Conservation (phyloP, 1,139 yeast species). For the Saccharomyces pastorianus region DNA sequence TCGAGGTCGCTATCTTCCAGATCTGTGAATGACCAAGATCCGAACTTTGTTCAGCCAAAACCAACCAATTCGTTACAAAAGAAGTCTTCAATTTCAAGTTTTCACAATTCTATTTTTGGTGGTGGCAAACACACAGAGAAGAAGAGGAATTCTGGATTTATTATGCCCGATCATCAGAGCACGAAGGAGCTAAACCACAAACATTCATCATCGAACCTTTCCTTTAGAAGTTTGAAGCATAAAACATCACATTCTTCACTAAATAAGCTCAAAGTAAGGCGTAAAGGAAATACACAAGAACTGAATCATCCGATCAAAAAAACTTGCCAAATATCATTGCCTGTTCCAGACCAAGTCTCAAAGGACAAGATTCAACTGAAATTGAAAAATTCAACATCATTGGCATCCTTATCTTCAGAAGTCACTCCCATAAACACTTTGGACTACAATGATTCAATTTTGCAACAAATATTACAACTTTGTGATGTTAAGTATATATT, state of each 20-base stretch:
- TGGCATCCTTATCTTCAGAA: constrained; percentile 36
- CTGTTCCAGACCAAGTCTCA: constrained; percentile 47
- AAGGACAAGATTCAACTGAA: constrained; percentile 46
- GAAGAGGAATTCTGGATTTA: constrained; percentile 4
- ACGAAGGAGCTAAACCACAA: constrained; percentile 10
- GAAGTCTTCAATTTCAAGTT: constrained; percentile 20
- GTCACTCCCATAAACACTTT: constrained; percentile 15
- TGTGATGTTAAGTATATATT: constrained; percentile 17
- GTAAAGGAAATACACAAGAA: constrained; percentile 18
- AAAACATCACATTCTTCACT: constrained; percentile 30
- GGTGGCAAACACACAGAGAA: constrained; percentile 4
- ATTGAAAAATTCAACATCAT: constrained; percentile 45
- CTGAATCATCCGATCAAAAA: constrained; percentile 9
- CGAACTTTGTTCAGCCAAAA: background rate
- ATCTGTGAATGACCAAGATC: background rate
- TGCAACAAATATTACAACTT: constrained; percentile 21
- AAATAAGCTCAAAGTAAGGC: constrained; percentile 24
- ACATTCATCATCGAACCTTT: background rate
- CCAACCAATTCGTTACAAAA: constrained; percentile 10
- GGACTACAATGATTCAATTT: constrained; percentile 24
- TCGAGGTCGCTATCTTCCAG: background rate
- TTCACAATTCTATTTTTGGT: constrained; percentile 17
- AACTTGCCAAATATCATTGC: constrained; percentile 40
- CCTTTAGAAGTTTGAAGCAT: constrained; percentile 19
- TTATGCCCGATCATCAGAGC: background rate